Percentiles rank a stretch among this genome's conserved stretches.
Evolutionary conservation across 148 eudicot genomes (phyloP).

Genomic region (Rhododendron henanense): DNA sequence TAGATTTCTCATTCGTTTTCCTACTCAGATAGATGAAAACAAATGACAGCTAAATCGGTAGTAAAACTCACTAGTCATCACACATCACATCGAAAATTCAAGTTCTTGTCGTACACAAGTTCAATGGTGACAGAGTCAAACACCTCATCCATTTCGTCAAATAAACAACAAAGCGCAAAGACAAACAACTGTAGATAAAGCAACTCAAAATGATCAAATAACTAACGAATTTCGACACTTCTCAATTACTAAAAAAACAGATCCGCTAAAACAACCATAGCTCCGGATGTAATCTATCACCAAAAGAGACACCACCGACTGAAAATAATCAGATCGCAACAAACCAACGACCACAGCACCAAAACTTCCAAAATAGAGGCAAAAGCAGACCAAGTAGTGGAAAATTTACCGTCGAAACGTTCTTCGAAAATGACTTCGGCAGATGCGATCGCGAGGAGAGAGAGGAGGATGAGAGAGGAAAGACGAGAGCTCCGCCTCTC

Average conservation of each 20-base stretch:
- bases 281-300: background rate
- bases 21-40: background rate
- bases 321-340: constrained; percentile 5
- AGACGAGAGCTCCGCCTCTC: constrained; percentile 42
- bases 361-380: too few species aligned
- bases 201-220: background rate
- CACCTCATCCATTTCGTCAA: background rate
- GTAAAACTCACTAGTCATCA: background rate
- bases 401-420: constrained; percentile 57
- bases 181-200: background rate
- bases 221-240: background rate
- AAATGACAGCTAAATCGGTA: background rate
- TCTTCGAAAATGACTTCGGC: constrained; percentile 83
- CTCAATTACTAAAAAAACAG: background rate
- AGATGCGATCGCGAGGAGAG: constrained; percentile 50
- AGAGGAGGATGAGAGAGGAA: constrained; percentile 52
- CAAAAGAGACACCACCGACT: too few species aligned
- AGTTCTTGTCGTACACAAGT: background rate
- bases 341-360: background rate
- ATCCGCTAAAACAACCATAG: background rate
- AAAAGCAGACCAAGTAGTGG: background rate
- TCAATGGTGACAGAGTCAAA: background rate
- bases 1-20: too few species aligned
- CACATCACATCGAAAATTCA: background rate
- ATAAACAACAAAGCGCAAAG: background rate